phyloP scores from a whole-genome alignment of 306 rosid species.

The Castanospermum australe region DNA sequence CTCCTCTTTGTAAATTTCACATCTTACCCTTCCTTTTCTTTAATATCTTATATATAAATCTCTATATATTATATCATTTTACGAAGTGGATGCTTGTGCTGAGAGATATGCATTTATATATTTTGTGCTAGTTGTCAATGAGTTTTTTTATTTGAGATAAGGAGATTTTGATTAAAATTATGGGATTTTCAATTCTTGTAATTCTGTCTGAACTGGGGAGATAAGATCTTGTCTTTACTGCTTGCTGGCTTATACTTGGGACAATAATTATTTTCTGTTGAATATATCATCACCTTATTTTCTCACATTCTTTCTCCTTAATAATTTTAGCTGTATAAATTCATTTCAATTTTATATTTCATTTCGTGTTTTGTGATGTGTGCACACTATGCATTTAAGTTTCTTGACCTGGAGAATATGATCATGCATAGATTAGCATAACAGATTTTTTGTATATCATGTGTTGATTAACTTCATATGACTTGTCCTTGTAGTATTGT shows the following conservation, averaged over 20 bases:
- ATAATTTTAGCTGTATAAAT: neutral
- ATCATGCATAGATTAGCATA: neutral
- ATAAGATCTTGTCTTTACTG: neutral
- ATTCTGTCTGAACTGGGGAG: neutral
- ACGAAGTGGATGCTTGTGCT: neutral
- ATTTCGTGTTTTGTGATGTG: neutral
- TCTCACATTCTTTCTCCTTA: neutral
- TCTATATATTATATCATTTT: neutral
- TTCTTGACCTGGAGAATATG: constrained; percentile 5
- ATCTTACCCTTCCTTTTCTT: neutral
- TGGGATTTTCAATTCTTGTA: neutral
- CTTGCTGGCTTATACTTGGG: neutral
- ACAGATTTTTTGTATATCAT: neutral
- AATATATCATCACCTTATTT: neutral
- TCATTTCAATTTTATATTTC: neutral
- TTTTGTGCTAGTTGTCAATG: neutral
- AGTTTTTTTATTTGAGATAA: neutral
- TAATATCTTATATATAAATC: neutral
- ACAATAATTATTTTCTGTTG: neutral
- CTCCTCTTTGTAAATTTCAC: too few species aligned
- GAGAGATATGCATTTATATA: neutral
- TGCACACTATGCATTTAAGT: neutral
- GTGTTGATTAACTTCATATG: constrained; percentile 22
- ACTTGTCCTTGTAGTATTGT: constrained; percentile 56
- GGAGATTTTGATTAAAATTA: neutral